These are phyloP conservation scores for Globisporangium viniferum DNA, from an alignment of 352 stramenopile species.

Conservation along the genomic window DNA sequence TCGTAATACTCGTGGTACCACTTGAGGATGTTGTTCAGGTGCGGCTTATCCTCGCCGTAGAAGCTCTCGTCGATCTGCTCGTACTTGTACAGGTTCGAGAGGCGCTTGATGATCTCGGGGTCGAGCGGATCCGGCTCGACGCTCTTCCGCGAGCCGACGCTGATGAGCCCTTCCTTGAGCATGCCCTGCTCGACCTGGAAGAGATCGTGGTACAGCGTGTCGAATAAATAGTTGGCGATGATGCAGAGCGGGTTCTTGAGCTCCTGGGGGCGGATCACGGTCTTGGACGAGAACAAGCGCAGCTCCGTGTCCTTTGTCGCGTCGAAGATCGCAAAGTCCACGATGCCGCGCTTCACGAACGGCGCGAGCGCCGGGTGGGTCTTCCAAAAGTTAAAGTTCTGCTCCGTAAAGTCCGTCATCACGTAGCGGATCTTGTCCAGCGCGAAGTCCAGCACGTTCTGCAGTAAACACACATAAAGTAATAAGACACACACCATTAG, in stretches of 20 bases:
- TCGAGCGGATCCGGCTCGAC: conserved; percentile 85
- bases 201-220: conserved; percentile 91
- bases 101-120: conserved; percentile 91
- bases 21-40: conserved; percentile 90
- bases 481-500: background rate
- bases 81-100: conserved; percentile 91
- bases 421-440: conserved; percentile 91
- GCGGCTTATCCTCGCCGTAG: conserved; percentile 64
- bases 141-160: conserved; percentile 68
- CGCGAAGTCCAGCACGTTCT: conserved; percentile 84
- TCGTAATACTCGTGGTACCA: conserved; percentile 89
- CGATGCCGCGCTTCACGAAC: conserved; percentile 81
- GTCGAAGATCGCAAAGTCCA: conserved; percentile 94
- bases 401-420: conserved; percentile 94
- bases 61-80: conserved; percentile 76
- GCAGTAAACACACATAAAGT: conserved; percentile 12
- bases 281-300: conserved; percentile 54
- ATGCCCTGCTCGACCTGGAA: conserved; percentile 85
- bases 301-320: conserved; percentile 87
- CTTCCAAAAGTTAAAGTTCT: conserved; percentile 94
- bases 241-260: conserved; percentile 88
- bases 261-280: conserved; percentile 42
- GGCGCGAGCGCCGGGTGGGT: conserved; percentile 80
- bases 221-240: conserved; percentile 94
- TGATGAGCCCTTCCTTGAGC: conserved; percentile 90